Base-by-base conservation (phyloP, 2,329 filamentous ascomycete genomes). In the Alternaria burnsii region DNA sequence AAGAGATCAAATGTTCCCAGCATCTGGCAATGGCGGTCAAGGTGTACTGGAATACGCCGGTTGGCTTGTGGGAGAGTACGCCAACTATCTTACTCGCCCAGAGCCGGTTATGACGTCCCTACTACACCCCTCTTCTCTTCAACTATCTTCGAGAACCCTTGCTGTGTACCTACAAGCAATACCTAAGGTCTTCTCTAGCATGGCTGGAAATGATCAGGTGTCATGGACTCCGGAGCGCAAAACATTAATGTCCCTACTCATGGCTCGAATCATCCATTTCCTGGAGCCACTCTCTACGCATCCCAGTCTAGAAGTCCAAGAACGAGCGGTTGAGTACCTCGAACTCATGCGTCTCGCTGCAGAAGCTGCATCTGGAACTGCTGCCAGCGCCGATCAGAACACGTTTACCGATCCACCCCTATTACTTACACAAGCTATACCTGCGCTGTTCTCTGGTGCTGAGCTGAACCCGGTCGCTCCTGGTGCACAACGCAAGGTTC, bases 281-380 rank as follows among this genome's bases (percentile, higher is more conserved):
- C 82, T 97, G 22, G 94, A 98, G 71, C 87, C 89, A 1, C 79
- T 98, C 16, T 88, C 89, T 0, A 84, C 89, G 41, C 93, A 98
- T 76, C 94, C 94, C 0, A 92, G 89, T 70, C 84, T 99, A 1
- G 95, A 99, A 75, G 93, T 99, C 4, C 95, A 99, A 79, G 95
- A 98, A 78, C 88, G 95, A 58, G 91, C 94, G 3, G 94, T 97
- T 1, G 94, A 97, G 74, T 96, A 97, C 70, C 86, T 93, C 0
- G 95, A 99, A 75, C 84, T 98, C 12, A 87, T 98, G 71, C 93
- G 93, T 59, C 84, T 99, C 44, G 93, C 92, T 2, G 88, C 89
- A 1, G 95, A 99, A 80, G 93, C 94, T 14, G 87, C 87, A 3
- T 86, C 88, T 9, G 88, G 85, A 1, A 91, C 94, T 62, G 84